These are phyloP conservation scores for Monosporascus sp. DNA, from an alignment of 2,329 filamentous ascomycete genomes.

Conservation along the genomic window DNA sequence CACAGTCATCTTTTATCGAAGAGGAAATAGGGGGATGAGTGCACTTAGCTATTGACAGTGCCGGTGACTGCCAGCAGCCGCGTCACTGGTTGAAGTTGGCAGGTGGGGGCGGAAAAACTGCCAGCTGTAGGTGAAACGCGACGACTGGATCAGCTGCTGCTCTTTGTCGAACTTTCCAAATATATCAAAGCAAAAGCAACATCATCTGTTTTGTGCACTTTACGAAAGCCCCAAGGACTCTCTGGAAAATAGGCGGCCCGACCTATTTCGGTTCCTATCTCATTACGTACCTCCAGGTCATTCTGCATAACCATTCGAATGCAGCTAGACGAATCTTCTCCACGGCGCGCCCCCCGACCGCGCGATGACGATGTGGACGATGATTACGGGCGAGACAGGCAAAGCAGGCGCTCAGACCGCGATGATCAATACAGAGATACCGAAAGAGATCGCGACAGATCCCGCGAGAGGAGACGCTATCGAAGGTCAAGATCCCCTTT, in stretches of 20 bases:
- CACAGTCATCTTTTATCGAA: no score
- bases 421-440: constrained; percentile 9
- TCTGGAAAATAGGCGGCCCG: neutral
- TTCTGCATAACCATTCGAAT: neutral
- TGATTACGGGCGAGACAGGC: constrained; percentile 13
- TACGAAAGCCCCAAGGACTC: neutral
- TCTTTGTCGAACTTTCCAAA: no score
- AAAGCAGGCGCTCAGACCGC: constrained; percentile 11
- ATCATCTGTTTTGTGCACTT: no score
- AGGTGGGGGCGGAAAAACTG: no score
- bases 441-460: constrained; percentile 9
- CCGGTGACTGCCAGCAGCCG: no score
- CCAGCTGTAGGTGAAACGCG: no score
- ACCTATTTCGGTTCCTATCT: neutral
- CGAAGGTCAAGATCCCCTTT: constrained; percentile 23
- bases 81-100: no score
- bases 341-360: constrained; percentile 3
- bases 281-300: neutral
- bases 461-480: constrained; percentile 15
- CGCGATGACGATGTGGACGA: constrained; percentile 11
- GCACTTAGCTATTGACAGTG: no score
- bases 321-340: constrained; percentile 5
- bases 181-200: no score
- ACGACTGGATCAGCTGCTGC: no score
- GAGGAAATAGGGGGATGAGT: no score